Evolutionary conservation across 2,329 filamentous ascomycete genomes (phyloP).

Genomic region (Beauveria rudraprayagi): DNA sequence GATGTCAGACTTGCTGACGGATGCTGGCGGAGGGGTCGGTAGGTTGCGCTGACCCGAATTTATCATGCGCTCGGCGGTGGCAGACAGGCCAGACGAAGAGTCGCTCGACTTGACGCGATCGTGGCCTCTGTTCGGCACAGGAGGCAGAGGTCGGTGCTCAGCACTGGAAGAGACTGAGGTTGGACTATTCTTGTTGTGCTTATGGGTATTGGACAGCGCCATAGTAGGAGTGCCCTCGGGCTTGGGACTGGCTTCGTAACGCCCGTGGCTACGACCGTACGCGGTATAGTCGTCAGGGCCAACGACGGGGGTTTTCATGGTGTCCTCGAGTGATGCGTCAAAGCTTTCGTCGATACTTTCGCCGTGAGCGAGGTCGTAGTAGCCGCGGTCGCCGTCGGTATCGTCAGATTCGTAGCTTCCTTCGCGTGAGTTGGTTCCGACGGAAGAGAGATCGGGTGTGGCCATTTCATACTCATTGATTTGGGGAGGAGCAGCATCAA

Average conservation of each 20-base stretch:
- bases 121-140: constrained; percentile 55
- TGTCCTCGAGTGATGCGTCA: constrained; percentile 89
- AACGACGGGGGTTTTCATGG: constrained; percentile 96
- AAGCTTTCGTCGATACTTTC: constrained; percentile 71
- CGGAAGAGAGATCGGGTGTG: constrained; percentile 89
- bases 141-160: constrained; percentile 78
- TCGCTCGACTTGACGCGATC: constrained; percentile 31
- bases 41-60: constrained; percentile 55
- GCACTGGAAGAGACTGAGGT: constrained; percentile 71
- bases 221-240: constrained; percentile 40
- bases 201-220: constrained; percentile 38
- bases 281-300: constrained; percentile 86
- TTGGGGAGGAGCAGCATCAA: constrained; percentile 86
- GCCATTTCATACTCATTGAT: constrained; percentile 98
- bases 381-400: constrained; percentile 61
- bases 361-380: constrained; percentile 44
- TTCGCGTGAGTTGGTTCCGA: constrained; percentile 82
- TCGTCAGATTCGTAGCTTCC: constrained; percentile 85
- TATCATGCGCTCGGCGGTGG: constrained; percentile 64
- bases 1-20: constrained; percentile 66
- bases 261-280: constrained; percentile 17
- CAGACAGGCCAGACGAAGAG: constrained; percentile 55
- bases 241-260: constrained; percentile 62
- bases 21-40: constrained; percentile 63
- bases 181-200: constrained; percentile 53